Evolutionary conservation across 2,329 filamentous ascomycete species (phyloP).

Genomic region (Botrytis fabae): DNA sequence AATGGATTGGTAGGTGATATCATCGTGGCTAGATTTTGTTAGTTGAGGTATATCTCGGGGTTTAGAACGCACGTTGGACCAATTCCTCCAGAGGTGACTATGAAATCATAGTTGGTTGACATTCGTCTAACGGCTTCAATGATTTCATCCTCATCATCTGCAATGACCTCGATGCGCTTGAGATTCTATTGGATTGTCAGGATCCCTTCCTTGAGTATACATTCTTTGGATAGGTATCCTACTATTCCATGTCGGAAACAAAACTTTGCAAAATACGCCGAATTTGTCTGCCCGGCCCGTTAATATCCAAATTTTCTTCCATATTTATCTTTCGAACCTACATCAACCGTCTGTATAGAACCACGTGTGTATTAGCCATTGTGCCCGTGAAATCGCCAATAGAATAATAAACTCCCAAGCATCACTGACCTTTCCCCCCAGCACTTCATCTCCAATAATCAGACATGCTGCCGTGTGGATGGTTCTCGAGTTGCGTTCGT

Average conservation of each 20-base stretch:
- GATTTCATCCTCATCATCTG: constrained; percentile 89
- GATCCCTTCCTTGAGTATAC: constrained; percentile 62
- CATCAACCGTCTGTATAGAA: constrained; percentile 42
- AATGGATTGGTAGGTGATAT: constrained; percentile 95
- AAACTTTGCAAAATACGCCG: constrained; percentile 63
- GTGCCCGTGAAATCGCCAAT: constrained; percentile 27
- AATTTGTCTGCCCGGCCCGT: constrained; percentile 55
- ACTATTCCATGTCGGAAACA: constrained; percentile 64
- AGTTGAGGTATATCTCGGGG: background rate
- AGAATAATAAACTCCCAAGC: constrained; percentile 33
- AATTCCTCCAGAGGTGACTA: constrained; percentile 93
- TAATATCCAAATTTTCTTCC: constrained; percentile 24
- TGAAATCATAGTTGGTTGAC: constrained; percentile 88
- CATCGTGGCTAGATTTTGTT: constrained; percentile 70
- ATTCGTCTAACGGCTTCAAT: constrained; percentile 80
- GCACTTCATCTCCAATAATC: constrained; percentile 95
- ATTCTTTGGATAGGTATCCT: constrained; percentile 43
- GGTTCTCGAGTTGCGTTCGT: constrained; percentile 59
- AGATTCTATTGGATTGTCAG: constrained; percentile 53
- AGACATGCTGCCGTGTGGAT: constrained; percentile 90
- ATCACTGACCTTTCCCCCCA: constrained; percentile 80
- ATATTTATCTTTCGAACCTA: constrained; percentile 27
- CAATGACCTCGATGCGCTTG: constrained; percentile 88
- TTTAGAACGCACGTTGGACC: constrained; percentile 70
- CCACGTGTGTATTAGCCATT: constrained; percentile 33